Evolutionary conservation across 169 alveolate genomes (phyloP).

Genomic region (Plasmodium gonderi): DNA sequence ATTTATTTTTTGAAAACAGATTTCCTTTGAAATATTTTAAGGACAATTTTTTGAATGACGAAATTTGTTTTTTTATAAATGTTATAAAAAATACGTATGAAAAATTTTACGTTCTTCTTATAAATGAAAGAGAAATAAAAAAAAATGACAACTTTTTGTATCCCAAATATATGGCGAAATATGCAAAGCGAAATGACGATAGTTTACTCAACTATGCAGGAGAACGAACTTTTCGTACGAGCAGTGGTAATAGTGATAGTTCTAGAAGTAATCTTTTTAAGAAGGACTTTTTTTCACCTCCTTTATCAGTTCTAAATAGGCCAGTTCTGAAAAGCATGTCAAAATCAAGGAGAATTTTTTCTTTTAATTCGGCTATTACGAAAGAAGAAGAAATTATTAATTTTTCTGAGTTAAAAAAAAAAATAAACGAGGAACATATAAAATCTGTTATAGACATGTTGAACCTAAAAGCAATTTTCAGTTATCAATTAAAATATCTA

Average conservation of each 20-base stretch:
- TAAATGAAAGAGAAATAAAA: conserved; percentile 44
- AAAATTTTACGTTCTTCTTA: conserved; percentile 33
- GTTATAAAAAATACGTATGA: conserved; percentile 38
- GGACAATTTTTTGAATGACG: conserved; percentile 31
- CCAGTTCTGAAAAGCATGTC: not conserved
- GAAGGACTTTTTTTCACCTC: not conserved
- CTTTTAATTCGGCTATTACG: not conserved
- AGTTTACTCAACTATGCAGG: not conserved
- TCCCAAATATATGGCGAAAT: conserved; percentile 32
- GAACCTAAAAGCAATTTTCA: conserved; percentile 37
- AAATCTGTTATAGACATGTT: conserved; percentile 6
- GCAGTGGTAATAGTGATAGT: not conserved
- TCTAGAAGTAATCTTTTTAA: conserved; percentile 3
- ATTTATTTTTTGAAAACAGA: conserved; percentile 41
- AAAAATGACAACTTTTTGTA: conserved; percentile 1
- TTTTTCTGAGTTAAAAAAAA: conserved; percentile 46
- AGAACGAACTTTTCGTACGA: not conserved
- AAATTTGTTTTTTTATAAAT: conserved; percentile 37
- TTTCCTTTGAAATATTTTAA: conserved; percentile 20
- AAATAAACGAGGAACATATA: conserved; percentile 34
- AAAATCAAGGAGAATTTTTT: not conserved
- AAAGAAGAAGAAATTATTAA: conserved; percentile 1
- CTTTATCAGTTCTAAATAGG: conserved; percentile 8
- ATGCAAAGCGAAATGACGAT: not conserved
- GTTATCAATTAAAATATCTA: conserved; percentile 26